Percentiles rank a stretch among this genome's conserved stretches.
Conservation (phyloP, 495 filamentous ascomycete genomes). For the Penicillium salamii region DNA sequence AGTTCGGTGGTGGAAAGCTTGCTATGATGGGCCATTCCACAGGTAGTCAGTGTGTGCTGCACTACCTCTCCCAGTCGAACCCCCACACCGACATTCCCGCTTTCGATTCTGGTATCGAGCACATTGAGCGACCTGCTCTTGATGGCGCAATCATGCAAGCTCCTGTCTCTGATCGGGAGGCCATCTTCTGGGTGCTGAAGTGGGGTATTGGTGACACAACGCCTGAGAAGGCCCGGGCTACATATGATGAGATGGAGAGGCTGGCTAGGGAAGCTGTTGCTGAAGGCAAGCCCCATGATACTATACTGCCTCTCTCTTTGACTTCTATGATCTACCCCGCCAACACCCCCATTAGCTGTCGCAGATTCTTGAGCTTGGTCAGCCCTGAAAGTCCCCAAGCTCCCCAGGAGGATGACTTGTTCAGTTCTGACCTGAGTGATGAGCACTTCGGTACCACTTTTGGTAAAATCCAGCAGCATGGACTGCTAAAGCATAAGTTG, state of each 20-base stretch:
- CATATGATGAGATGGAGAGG: constrained; percentile 23
- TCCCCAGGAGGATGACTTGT: constrained; percentile 79
- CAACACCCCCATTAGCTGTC: constrained; percentile 57
- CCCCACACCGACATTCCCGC: constrained; percentile 26
- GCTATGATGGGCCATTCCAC: constrained; percentile 84
- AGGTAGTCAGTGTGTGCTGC: constrained; percentile 80
- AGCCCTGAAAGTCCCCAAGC: constrained; percentile 47
- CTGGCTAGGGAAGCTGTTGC: constrained; percentile 27
- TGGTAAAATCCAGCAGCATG: constrained; percentile 53
- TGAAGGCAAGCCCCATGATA: constrained; percentile 20
- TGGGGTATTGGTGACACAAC: constrained; percentile 21
- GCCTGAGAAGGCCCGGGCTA: constrained; percentile 16
- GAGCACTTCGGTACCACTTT: constrained; percentile 57
- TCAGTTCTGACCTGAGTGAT: constrained; percentile 72
- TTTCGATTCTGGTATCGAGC: constrained; percentile 33
- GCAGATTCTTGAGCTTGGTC: constrained; percentile 62
- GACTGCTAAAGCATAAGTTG: constrained; percentile 48
- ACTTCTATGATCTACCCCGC: constrained; percentile 32
- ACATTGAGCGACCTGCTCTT: constrained; percentile 39
- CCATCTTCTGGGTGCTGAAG: constrained; percentile 37
- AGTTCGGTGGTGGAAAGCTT: constrained; percentile 52
- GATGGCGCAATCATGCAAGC: constrained; percentile 78
- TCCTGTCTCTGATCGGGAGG: constrained; percentile 70
- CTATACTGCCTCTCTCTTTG: constrained; percentile 32
- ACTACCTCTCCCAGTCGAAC: constrained; percentile 54